Evolutionary conservation across 2,329 filamentous ascomycete genomes (phyloP).

Genomic region (Grosmannia huntii): DNA sequence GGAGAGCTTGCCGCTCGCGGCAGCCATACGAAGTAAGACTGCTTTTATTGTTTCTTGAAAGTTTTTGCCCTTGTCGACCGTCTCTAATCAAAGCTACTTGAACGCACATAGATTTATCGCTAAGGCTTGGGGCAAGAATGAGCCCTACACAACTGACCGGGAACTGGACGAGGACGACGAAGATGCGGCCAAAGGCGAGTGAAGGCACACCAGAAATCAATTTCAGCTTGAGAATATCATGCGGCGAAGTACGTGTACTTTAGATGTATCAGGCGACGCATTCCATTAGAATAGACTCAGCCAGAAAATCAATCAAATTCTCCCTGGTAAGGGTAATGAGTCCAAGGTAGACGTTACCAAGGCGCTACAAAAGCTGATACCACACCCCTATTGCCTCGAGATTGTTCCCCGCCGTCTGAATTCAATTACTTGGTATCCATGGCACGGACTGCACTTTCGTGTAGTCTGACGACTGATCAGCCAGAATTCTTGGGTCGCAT

Average conservation of each 20-base stretch:
- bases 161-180: conserved; percentile 13
- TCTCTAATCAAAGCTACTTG: too few species aligned
- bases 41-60: neutral
- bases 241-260: neutral
- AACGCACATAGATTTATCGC: conserved; percentile 13
- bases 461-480: too few species aligned
- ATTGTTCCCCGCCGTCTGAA: too few species aligned
- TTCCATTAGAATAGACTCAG: neutral
- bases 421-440: too few species aligned
- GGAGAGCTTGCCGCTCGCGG: conserved; percentile 48
- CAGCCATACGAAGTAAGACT: conserved; percentile 50
- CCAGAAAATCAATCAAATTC: too few species aligned
- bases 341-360: too few species aligned
- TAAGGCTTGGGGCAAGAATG: conserved; percentile 14
- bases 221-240: neutral
- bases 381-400: too few species aligned
- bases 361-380: too few species aligned
- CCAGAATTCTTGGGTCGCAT: too few species aligned
- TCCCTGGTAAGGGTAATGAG: too few species aligned
- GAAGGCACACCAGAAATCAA: neutral
- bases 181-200: conserved; percentile 10
- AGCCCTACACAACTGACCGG: conserved; percentile 10
- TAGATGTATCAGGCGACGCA: neutral
- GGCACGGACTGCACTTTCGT: too few species aligned
- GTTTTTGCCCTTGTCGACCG: neutral